Conservation (phyloP, 139 green algal genomes). For the Pleodorina starrii region DNA sequence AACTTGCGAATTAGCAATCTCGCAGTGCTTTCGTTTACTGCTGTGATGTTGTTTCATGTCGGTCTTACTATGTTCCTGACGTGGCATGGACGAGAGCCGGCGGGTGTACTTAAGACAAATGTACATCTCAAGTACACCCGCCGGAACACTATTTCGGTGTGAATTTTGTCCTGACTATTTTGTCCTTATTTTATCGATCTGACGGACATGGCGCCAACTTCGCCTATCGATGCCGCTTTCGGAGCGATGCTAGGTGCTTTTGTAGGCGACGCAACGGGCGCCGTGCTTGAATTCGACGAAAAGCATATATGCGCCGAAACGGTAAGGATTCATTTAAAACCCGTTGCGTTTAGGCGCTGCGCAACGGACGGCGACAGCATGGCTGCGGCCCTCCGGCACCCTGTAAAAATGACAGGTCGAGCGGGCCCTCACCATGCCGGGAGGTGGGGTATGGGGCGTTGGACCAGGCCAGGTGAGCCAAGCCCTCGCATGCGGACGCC, state of each 20-base stretch:
- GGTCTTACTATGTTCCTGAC: too few species aligned
- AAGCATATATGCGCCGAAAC: constrained; percentile 2
- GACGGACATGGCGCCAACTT: constrained; percentile 1
- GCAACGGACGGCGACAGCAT: background rate
- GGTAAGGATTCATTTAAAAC: background rate
- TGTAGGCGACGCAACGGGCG: constrained; percentile 50
- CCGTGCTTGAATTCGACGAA: constrained; percentile 56
- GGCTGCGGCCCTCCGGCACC: too few species aligned
- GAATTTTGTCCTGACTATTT: too few species aligned
- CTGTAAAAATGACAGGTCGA: constrained; percentile 39
- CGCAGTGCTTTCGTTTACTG: too few species aligned
- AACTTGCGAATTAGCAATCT: too few species aligned
- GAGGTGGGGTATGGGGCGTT: constrained; percentile 46
- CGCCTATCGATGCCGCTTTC: constrained; percentile 45
- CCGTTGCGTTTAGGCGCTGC: background rate
- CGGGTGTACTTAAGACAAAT: too few species aligned
- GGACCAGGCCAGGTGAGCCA: constrained; percentile 55
- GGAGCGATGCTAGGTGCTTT: constrained; percentile 50
- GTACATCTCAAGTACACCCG: too few species aligned
- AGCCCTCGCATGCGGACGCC: too few species aligned
- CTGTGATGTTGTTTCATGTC: too few species aligned
- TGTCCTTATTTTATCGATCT: too few species aligned
- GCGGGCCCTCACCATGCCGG: constrained; percentile 46
- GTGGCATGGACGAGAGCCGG: too few species aligned
- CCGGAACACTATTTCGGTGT: too few species aligned